Evolutionary conservation across 2,329 filamentous ascomycete species (phyloP), one percentile per base, ranked within the genome.

Genomic region (Monosporascus sp.): DNA sequence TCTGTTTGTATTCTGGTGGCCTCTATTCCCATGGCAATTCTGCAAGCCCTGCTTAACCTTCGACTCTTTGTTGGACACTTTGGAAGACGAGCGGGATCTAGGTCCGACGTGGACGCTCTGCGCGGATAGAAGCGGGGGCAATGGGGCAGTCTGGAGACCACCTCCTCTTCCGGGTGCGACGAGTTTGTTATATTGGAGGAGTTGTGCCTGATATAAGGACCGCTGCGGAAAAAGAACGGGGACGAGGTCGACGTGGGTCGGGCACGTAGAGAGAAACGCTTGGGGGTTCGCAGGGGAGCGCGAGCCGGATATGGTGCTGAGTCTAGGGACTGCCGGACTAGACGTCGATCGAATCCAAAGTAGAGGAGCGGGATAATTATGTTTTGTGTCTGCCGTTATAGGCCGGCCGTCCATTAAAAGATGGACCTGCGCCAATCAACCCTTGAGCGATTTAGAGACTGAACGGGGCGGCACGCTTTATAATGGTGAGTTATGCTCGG

Each of bases 1-100:
- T 78, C 82, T 83, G 67, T 79, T 81, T 63, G 73, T 73, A 53
- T 70, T 75, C 61, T 78, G 78, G 64, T 76, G 70, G 66, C 75
- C 72, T 72, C 78, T 83, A 79, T 78, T 84, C 83, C 83, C 83
- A 86, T 83, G 76, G 77, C 80, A 78, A 74, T 74, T 80, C 68
- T 77, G 69, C 62, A 74, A 67, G 66, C 68, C 73, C 62, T 72
- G 72, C 68, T 78, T 80, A 57, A 67, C 65, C 63, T 71, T 66
- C 57, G 68, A 70, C 67, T 80, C 79, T 66, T 78, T 81, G 69
- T 75, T 76, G 58, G 78, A 82, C 70, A 79, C 78, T 68, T 82
- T 83, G 72, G 81, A 82, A 51, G 78, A 77, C 52, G 82, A 82
- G 65, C 79, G 75, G 64, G 82, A 80, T 65, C 81, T 74, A 47